Evolutionary conservation across 208 protist genomes (phyloP), one percentile per base, ranked within the genome.

Genomic region (Herpetomonas tarakana): DNA sequence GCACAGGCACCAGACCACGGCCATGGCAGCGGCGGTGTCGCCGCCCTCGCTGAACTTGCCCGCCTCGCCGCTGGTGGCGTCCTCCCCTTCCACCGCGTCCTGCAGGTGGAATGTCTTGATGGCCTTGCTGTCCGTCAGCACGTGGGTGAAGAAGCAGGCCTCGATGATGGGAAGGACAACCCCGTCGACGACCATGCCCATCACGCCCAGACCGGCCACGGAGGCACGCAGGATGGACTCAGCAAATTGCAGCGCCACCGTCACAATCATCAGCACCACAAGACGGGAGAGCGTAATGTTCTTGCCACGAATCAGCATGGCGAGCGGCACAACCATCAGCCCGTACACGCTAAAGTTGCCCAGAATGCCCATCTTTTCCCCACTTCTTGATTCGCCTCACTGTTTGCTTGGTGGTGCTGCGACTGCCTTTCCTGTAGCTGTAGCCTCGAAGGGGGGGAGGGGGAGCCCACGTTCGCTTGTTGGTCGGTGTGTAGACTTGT

Each of bases 311-410:
- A 78, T 54, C 49, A 94, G 67, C 26, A 88, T 67, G 1, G 78
- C 66, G 19, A 88, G 51, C 9, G 88, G 88, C 24, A 91, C 30
- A 60, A 94, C 78, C 81, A 91, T 87, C 29, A 92, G 70, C 35
- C 53, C 62, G 58, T 87, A 90, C 11, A 94, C 72, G 56, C 62
- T 90, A 21, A 83, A 67, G 61, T 89, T 91, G 28, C 49, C 62
- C 29, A 94, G 22, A 22, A 91, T 57, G 22, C 74, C 80, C 88
- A 94, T 94, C 50, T 12, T 60, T 9, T 16, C 3, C 21, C 19
- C 52, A 28, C 26, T 71, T 28, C 49, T 31, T 63, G 11, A 67
- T 45, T 30, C 30, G 52, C 14, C 45, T 0, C 58, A 39, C 44
- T 45, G 39, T 62, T 59, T 4, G 50, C 19, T 49, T 55, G 19